phyloP scores from a whole-genome alignment of 2,329 filamentous ascomycete species.

The Pseudocercospora macadamiae region DNA sequence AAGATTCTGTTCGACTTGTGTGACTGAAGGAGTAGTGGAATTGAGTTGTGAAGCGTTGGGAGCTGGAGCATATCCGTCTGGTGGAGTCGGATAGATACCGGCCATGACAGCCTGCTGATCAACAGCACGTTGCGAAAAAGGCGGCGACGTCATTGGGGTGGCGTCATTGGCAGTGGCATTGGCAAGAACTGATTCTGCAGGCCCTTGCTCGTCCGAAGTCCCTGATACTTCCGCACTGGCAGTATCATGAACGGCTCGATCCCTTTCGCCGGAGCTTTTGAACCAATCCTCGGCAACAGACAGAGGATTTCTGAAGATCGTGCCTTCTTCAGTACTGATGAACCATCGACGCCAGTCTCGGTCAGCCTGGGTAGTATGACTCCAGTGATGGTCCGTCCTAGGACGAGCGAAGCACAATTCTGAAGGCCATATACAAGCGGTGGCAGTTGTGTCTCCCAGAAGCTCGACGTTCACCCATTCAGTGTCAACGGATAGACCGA shows the following conservation, averaged over 20 bases:
- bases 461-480: slow-evolving; percentile 21
- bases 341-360: slow-evolving; percentile 33
- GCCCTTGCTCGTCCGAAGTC: neutral
- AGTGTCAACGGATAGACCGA: slow-evolving; percentile 20
- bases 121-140: slow-evolving; percentile 44
- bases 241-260: slow-evolving; percentile 23
- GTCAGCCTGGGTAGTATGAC: neutral
- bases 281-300: slow-evolving; percentile 36
- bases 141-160: slow-evolving; percentile 28
- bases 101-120: slow-evolving; percentile 45
- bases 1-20: slow-evolving; percentile 17
- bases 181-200: neutral
- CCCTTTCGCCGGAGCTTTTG: slow-evolving; percentile 22
- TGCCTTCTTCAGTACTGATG: slow-evolving; percentile 15
- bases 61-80: slow-evolving; percentile 54
- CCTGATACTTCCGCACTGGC: neutral
- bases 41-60: slow-evolving; percentile 28
- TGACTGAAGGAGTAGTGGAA: slow-evolving; percentile 20
- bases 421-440: slow-evolving; percentile 30
- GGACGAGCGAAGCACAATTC: slow-evolving; percentile 26
- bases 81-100: slow-evolving; percentile 72
- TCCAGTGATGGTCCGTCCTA: neutral
- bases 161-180: slow-evolving; percentile 3
- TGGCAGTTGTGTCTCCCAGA: neutral
- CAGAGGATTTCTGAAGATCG: slow-evolving; percentile 38